Percentiles rank a stretch among this genome's conserved stretches.
These are phyloP conservation scores for Lodderomyces oxycetoniae DNA, from an alignment of 1,139 yeast species.

Conservation along the genomic window DNA sequence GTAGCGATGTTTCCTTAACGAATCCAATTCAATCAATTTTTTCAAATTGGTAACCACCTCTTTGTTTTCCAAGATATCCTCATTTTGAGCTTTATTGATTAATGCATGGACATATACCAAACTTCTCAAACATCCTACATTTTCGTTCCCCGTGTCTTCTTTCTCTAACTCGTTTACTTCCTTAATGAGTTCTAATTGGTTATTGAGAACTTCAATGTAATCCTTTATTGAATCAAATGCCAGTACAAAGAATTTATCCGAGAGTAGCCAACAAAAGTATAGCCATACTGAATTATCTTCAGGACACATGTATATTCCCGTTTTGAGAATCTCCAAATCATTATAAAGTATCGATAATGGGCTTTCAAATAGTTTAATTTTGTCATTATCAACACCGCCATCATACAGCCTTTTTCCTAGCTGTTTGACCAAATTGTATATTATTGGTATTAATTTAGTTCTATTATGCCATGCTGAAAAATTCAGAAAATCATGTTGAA, in stretches of 20 bases:
- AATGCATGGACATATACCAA: constrained; percentile 41
- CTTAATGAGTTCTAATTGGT: constrained; percentile 35
- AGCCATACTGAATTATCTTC: constrained; percentile 94
- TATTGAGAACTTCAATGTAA: constrained; percentile 30
- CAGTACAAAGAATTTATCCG: constrained; percentile 44
- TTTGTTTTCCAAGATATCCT: constrained; percentile 15
- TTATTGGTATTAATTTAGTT: constrained; percentile 57
- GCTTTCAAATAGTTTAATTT: constrained; percentile 18
- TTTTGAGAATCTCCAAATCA: constrained; percentile 68
- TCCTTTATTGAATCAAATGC: constrained; percentile 21
- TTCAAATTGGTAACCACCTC: constrained; percentile 29
- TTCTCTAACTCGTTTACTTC: constrained; percentile 60
- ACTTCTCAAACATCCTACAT: constrained; percentile 66
- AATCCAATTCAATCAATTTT: constrained; percentile 57
- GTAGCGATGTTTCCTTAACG: constrained; percentile 63
- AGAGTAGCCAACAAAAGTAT: constrained; percentile 77
- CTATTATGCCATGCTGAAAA: constrained; percentile 97
- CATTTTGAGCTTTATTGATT: constrained; percentile 15
- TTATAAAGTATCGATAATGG: constrained; percentile 38
- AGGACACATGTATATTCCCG: constrained; percentile 89
- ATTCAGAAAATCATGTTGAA: constrained; percentile 80
- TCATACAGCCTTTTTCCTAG: not conserved
- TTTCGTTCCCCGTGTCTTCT: constrained; percentile 52
- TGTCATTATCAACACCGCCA: constrained; percentile 16
- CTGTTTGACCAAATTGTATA: constrained; percentile 28